Evolutionary conservation across 306 rosid genomes (phyloP).

Genomic region (Malus sieversii): DNA sequence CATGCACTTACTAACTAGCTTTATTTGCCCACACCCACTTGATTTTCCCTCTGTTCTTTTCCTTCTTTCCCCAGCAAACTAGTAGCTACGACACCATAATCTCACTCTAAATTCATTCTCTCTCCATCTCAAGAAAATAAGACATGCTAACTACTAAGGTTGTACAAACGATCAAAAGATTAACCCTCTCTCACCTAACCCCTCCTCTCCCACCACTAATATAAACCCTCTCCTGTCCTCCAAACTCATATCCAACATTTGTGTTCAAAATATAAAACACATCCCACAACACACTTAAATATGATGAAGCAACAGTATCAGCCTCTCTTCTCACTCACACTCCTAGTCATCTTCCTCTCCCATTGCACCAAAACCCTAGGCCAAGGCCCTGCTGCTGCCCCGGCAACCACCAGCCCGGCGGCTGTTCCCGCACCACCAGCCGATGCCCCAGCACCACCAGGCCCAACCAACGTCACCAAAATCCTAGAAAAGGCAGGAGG

Average conservation of each 20-base stretch:
- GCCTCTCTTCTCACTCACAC: slow-evolving; percentile 18
- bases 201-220: slow-evolving; percentile 5
- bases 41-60: slow-evolving; percentile 26
- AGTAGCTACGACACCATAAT: slow-evolving; percentile 20
- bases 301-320: slow-evolving; percentile 22
- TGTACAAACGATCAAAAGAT: background rate
- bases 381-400: slow-evolving; percentile 4
- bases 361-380: slow-evolving; percentile 10
- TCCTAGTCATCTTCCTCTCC: slow-evolving; percentile 24
- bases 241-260: slow-evolving; percentile 17
- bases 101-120: slow-evolving; percentile 25
- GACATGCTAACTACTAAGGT: slow-evolving; percentile 12
- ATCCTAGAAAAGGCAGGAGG: slow-evolving; percentile 58
- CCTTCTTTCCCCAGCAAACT: slow-evolving; percentile 66
- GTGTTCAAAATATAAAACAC: background rate
- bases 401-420: background rate
- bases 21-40: background rate
- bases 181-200: slow-evolving; percentile 8
- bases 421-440: slow-evolving; percentile 6
- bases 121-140: slow-evolving; percentile 35
- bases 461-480: slow-evolving; percentile 41
- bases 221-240: slow-evolving; percentile 34
- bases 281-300: slow-evolving; percentile 1
- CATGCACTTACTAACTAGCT: background rate
- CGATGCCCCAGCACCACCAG: slow-evolving; percentile 27